phyloP scores from a whole-genome alignment of 2,329 filamentous ascomycete genomes.

The Trichoderma sp. region DNA sequence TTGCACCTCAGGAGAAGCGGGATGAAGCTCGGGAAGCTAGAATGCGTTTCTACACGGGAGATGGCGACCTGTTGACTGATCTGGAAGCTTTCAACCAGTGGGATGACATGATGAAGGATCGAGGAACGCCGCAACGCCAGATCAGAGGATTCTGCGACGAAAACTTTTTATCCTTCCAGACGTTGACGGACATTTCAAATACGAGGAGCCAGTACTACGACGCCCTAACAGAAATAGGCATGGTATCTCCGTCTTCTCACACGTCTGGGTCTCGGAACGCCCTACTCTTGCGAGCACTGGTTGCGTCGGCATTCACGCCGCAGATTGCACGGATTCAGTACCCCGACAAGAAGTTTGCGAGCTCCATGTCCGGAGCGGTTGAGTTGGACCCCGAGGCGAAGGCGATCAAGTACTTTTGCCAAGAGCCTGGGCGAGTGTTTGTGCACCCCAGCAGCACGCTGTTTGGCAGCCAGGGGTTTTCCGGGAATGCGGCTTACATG shows the following conservation, averaged over 20 bases:
- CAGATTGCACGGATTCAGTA: conserved; percentile 91
- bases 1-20: conserved; percentile 77
- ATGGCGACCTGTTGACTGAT: conserved; percentile 88
- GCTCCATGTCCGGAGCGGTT: conserved; percentile 81
- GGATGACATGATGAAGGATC: conserved; percentile 61
- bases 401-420: conserved; percentile 89
- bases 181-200: conserved; percentile 81
- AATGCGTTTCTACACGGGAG: conserved; percentile 67
- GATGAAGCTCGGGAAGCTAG: conserved; percentile 78
- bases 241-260: conserved; percentile 49
- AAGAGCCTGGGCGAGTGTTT: conserved; percentile 83
- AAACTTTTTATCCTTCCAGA: conserved; percentile 80
- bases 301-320: conserved; percentile 73
- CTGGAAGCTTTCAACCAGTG: conserved; percentile 80
- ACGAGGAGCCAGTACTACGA: conserved; percentile 83
- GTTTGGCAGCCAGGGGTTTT: conserved; percentile 77
- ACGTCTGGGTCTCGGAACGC: conserved; percentile 33
- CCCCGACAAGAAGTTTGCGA: conserved; percentile 92
- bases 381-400: conserved; percentile 89
- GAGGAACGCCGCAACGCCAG: conserved; percentile 55
- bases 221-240: conserved; percentile 80
- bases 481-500: conserved; percentile 71
- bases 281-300: conserved; percentile 63
- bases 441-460: conserved; percentile 86
- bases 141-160: conserved; percentile 76